Conservation (phyloP, 2,329 filamentous ascomycete genomes). For the Helotiales sp. region DNA sequence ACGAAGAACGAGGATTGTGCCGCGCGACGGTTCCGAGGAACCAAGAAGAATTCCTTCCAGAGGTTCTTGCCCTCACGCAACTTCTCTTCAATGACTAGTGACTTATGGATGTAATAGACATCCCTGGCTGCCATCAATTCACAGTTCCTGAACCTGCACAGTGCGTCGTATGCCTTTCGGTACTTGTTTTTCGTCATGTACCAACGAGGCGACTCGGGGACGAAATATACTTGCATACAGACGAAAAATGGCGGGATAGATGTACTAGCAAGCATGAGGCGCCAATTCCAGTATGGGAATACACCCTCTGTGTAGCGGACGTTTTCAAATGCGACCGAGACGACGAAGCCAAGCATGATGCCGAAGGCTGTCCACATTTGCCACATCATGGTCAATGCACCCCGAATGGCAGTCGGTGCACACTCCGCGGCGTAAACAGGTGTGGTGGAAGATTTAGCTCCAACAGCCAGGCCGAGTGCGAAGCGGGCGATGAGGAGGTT, state of each 20-base stretch:
- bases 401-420: conserved; percentile 56
- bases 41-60: conserved; percentile 61
- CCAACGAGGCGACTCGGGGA: conserved; percentile 68
- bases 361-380: conserved; percentile 71
- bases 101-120: conserved; percentile 67
- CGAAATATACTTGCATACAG: conserved; percentile 64
- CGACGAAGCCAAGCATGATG: conserved; percentile 64
- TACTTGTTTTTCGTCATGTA: conserved; percentile 70
- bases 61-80: conserved; percentile 25
- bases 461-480: conserved; percentile 75
- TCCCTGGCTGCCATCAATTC: conserved; percentile 64
- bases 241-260: conserved; percentile 66
- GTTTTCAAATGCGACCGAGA: conserved; percentile 59
- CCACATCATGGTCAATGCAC: conserved; percentile 76
- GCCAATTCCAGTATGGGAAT: conserved; percentile 58
- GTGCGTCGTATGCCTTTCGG: conserved; percentile 61
- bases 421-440: conserved; percentile 71
- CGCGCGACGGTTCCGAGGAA: conserved; percentile 71
- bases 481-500: conserved; percentile 74
- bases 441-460: conserved; percentile 70
- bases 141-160: conserved; percentile 52
- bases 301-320: conserved; percentile 42
- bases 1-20: conserved; percentile 77
- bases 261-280: conserved; percentile 66
- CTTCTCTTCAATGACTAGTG: conserved; percentile 61